Evolutionary conservation across 176 grass and related monocot species (phyloP), one percentile per base, ranked within the genome.

Genomic region (Canna indica): DNA sequence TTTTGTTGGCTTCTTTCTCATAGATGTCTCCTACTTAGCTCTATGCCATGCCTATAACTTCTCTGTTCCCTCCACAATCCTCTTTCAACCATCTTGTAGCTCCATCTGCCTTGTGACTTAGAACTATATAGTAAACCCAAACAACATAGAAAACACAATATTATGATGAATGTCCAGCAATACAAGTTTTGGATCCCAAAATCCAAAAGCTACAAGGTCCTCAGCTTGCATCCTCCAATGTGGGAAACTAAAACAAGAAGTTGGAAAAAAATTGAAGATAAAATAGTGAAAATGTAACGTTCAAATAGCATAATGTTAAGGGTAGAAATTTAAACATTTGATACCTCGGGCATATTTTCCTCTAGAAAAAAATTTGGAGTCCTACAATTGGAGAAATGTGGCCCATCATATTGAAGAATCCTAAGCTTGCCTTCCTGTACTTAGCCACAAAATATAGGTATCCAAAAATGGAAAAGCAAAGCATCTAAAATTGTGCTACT

Each of bases 341-440:
- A 68, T 81, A 83, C 89, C 85, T 91, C 82, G 62, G 78, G 60
- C 71, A 91, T 84, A 85, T 83, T 88, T 78, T 91, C 89, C 67
- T 88, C 85, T 4, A 81, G 66, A 75, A 76, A 81, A 68, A 52
- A 85, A 73, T 80, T 80, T 34, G 79, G 47, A 10, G 62, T 77
- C 70, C 65, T 88, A 82, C 75, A 77, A 67, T 75, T 83, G 71
- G 82, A 65, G 50, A 72, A 59, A 6, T 83, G 83, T 75, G 72
- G 54, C 25, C 89, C 84, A 74, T 85, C 82, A 53, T 99, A 86
- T 54, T 93, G 84, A 73, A 99, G 83, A 73, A 99, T 99, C 78
- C 94, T 85, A 29, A 99, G 86, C 73, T 99, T 99, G 26, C 94
- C 94, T 90, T 99, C 90, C 94, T 93, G 73, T 47, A 69, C 24